phyloP scores from a whole-genome alignment of 768 basidiomycete genomes.

The Tricholoma sp. region DNA sequence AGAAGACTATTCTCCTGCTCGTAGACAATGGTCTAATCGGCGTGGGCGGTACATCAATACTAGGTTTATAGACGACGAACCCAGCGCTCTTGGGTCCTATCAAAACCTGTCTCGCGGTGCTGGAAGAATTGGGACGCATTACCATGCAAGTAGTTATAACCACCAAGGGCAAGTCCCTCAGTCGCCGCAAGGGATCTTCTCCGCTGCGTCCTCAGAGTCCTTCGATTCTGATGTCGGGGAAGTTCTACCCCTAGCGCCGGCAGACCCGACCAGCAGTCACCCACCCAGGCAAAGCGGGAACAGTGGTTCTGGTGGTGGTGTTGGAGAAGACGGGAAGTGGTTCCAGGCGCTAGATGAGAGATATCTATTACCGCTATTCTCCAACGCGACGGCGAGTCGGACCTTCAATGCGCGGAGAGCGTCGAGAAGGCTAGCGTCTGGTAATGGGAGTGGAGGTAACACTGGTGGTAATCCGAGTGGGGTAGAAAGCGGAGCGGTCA shows the following conservation, averaged over 20 bases:
- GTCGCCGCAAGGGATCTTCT: constrained; percentile 39
- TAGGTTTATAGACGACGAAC: constrained; percentile 37
- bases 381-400: constrained; percentile 84
- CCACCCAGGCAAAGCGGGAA: constrained; percentile 18
- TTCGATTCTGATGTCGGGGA: constrained; percentile 73
- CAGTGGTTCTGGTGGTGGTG: constrained; percentile 11
- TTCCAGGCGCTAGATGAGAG: constrained; percentile 94
- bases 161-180: constrained; percentile 40
- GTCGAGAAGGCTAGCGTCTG: constrained; percentile 37
- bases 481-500: constrained; percentile 23
- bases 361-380: constrained; percentile 89
- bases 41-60: constrained; percentile 38
- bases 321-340: constrained; percentile 83
- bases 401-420: constrained; percentile 79
- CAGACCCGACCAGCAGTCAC: constrained; percentile 25
- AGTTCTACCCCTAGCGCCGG: constrained; percentile 70
- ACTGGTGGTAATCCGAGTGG: constrained; percentile 12
- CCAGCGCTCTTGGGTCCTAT: constrained; percentile 28
- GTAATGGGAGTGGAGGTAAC: constrained; percentile 29
- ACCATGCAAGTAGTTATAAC: constrained; percentile 50
- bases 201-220: constrained; percentile 70
- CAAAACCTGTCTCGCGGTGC: constrained; percentile 23
- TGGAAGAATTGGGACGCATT: constrained; percentile 52
- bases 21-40: constrained; percentile 31
- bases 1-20: constrained; percentile 36